phyloP scores from a whole-genome alignment of 1,284 basidiomycete species.

The Sporisorium iseilematis-ciliati region DNA sequence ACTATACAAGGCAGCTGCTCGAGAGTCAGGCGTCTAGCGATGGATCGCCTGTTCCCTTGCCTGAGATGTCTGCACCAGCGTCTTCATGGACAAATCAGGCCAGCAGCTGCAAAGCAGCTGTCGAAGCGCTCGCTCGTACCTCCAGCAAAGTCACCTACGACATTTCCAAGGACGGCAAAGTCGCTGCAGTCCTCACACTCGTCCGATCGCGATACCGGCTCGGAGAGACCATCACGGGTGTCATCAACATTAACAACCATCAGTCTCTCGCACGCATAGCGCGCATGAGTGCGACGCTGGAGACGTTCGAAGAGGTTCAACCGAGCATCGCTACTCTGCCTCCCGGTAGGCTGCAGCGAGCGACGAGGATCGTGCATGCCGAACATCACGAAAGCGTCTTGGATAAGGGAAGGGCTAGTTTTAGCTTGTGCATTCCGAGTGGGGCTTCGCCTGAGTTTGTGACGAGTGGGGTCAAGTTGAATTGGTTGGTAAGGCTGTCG shows the following conservation, averaged over 20 bases:
- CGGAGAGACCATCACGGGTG: conserved; percentile 65
- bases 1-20: conserved; percentile 29
- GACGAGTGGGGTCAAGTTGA: conserved; percentile 62
- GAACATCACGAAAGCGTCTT: conserved; percentile 62
- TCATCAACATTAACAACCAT: conserved; percentile 61
- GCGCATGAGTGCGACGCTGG: conserved; percentile 59
- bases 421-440: conserved; percentile 58
- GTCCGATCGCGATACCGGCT: conserved; percentile 62
- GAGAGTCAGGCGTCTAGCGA: conserved; percentile 11
- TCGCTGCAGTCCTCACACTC: conserved; percentile 66
- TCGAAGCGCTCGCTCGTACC: conserved; percentile 88
- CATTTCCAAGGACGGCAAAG: conserved; percentile 66
- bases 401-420: conserved; percentile 57
- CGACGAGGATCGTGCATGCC: conserved; percentile 58
- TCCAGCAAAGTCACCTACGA: conserved; percentile 77
- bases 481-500: conserved; percentile 60
- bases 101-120: conserved; percentile 81
- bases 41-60: conserved; percentile 3
- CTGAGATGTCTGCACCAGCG: conserved; percentile 17
- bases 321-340: conserved; percentile 58
- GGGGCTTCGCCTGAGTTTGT: conserved; percentile 64
- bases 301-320: conserved; percentile 66
- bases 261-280: conserved; percentile 56
- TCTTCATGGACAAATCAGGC: not conserved
- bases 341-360: conserved; percentile 37